These are phyloP conservation scores for Rhizopogon hawkerae DNA, from an alignment of 1,284 basidiomycete species.

Conservation along the genomic window DNA sequence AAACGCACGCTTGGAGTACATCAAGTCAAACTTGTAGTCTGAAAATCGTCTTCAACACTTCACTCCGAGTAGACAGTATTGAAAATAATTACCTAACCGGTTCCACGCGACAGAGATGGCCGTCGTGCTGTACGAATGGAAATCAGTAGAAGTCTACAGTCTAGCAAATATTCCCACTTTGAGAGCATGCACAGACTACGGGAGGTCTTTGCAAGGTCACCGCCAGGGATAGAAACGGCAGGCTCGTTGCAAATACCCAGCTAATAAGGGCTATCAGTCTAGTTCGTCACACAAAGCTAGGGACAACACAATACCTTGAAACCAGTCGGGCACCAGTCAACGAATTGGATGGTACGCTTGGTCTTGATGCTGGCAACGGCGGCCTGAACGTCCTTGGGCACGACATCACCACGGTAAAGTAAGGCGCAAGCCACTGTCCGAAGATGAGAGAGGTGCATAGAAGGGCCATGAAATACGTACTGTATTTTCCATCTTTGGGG, in stretches of 20 bases:
- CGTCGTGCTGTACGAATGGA: slow-evolving; percentile 57
- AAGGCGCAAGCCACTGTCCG: slow-evolving; percentile 75
- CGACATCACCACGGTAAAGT: slow-evolving; percentile 93
- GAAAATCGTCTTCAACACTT: slow-evolving; percentile 11
- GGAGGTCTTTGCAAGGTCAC: slow-evolving; percentile 90
- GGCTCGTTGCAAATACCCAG: slow-evolving; percentile 97
- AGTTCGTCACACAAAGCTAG: slow-evolving; percentile 42
- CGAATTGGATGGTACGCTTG: slow-evolving; percentile 93
- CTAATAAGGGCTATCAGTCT: slow-evolving; percentile 31
- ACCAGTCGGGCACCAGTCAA: slow-evolving; percentile 98
- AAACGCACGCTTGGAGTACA: slow-evolving; percentile 95
- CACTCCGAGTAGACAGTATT: neutral
- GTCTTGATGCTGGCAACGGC: slow-evolving; percentile 95
- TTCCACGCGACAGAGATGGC: slow-evolving; percentile 94
- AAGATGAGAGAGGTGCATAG: neutral
- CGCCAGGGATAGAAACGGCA: slow-evolving; percentile 82
- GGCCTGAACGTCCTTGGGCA: slow-evolving; percentile 93
- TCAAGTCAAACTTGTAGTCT: slow-evolving; percentile 98
- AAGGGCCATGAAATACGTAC: slow-evolving; percentile 36
- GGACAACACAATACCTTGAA: slow-evolving; percentile 66
- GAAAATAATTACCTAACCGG: slow-evolving; percentile 54
- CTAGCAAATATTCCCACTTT: slow-evolving; percentile 36
- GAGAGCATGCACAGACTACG: slow-evolving; percentile 98
- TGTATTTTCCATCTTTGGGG: slow-evolving; percentile 95
- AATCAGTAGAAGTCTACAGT: slow-evolving; percentile 8